These are phyloP conservation scores for Atalantia buxifolia DNA, from an alignment of 345 rosid genomes.

Conservation along the genomic window DNA sequence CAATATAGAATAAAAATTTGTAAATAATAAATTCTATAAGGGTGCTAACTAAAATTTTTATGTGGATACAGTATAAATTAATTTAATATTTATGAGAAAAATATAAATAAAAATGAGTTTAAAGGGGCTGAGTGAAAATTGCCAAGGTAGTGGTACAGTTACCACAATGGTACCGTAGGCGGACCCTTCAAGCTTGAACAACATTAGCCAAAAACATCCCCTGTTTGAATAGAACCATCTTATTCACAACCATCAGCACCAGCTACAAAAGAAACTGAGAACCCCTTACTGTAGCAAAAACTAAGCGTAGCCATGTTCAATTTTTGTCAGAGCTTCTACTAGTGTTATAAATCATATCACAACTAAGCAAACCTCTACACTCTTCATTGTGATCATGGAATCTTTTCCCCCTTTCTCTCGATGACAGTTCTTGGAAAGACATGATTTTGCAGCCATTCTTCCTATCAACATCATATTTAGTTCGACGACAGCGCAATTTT, in stretches of 20 bases:
- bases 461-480: constrained; percentile 35
- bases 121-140: too few species aligned
- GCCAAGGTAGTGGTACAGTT: too few species aligned
- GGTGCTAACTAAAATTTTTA: too few species aligned
- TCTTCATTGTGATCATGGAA: constrained; percentile 45
- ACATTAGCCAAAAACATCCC: neutral
- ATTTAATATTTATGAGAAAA: too few species aligned
- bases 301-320: neutral
- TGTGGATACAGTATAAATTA: too few species aligned
- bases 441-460: constrained; percentile 65
- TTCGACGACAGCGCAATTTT: too few species aligned
- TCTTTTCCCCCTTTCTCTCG: constrained; percentile 83
- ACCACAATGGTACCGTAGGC: too few species aligned
- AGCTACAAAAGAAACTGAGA: neutral
- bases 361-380: constrained; percentile 52
- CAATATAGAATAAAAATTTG: too few species aligned
- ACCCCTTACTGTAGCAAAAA: neutral
- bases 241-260: neutral
- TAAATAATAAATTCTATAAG: too few species aligned
- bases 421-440: constrained; percentile 91
- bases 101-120: too few species aligned
- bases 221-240: neutral
- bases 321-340: neutral
- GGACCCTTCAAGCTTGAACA: neutral
- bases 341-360: neutral